These are phyloP conservation scores for Brassica nigra DNA, from an alignment of 345 rosid species.

Conservation along the genomic window DNA sequence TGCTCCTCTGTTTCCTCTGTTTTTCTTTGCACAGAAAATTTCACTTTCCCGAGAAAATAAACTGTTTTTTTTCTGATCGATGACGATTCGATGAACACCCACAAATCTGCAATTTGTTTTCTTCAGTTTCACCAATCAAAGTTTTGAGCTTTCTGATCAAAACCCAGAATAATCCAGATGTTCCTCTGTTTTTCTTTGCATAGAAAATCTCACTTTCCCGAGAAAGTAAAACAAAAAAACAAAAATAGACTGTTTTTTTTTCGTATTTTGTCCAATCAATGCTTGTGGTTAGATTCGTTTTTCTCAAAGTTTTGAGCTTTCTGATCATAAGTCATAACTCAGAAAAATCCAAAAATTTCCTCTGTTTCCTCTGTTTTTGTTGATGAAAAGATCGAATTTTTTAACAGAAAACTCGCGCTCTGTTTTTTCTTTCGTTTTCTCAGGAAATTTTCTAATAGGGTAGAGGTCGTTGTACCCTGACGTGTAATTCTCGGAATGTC, in stretches of 20 bases:
- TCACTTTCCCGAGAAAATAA: conserved; percentile 32
- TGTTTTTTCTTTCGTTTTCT: not conserved
- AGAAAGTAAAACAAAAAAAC: not conserved
- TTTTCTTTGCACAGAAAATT: not conserved
- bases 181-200: not conserved
- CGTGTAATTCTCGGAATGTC: conserved; percentile 9
- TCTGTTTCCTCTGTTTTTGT: conserved; percentile 7
- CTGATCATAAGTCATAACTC: not conserved
- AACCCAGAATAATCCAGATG: not conserved
- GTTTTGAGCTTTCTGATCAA: not conserved
- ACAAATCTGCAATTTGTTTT: not conserved
- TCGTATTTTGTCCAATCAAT: not conserved
- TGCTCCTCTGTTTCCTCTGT: not conserved
- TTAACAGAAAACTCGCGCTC: conserved; percentile 6
- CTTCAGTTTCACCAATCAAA: not conserved
- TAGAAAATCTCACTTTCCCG: conserved; percentile 27
- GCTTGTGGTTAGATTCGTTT: not conserved
- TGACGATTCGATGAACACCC: not conserved
- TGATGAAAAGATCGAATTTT: conserved; percentile 24
- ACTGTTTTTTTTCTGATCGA: not conserved
- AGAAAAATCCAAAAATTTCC: not conserved
- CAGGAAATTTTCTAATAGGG: conserved; percentile 4
- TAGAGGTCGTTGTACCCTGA: not conserved
- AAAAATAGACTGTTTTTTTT: too few relatives aligned
- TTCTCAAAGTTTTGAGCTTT: not conserved